Evolutionary conservation across 495 filamentous ascomycete species (phyloP), one percentile per base, ranked within the genome.

Genomic region (Aspergillus taichungensis): DNA sequence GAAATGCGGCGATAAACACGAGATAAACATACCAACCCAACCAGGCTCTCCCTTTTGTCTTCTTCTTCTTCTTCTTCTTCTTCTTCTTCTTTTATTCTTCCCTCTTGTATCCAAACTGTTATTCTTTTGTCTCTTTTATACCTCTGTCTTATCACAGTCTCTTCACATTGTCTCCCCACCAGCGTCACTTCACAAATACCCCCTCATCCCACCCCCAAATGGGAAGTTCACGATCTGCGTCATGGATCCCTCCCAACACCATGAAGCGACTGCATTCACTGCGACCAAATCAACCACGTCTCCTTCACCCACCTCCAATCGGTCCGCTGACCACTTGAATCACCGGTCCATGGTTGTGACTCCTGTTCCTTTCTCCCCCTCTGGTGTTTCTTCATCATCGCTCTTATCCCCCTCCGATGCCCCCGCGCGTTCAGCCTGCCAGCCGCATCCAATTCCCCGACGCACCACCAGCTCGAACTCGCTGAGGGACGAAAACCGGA

Each of bases 391-490:
- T 30, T 50, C 52, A 30, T 54, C 51, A 49, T 63, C 66, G 40
- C 61, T 62, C 31, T 51, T 60, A 41, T 64, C 64, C 34, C 56
- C 61, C 28, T 52, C 55, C 41, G 53, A 61, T 45, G 53, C 46
- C 43, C 39, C 60, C 42, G 40, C 55, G 64, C 59, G 54, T 47
- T 45, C 46, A 24, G 42, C 49, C 38, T 51, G 45, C 13, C 50
- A 43, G 31, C 49, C 55, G 41, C 57, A 52, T 34, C 35, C 46
- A 13, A 34, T 66, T 53, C 59, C 76, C 56, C 57, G 72, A 61
- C 67, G 78, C 66, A 59, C 62, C 57, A 60, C 73, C 51, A 72
- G 75, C 61, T 62, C 63, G 60, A 61, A 70, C 66, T 63, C 77
- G 55, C 37, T 78, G 67, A 44, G 67, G 55, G 51, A 78, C 69